Base-by-base conservation (phyloP, 176 grass and related monocot species). In the Ensete ventricosum region DNA sequence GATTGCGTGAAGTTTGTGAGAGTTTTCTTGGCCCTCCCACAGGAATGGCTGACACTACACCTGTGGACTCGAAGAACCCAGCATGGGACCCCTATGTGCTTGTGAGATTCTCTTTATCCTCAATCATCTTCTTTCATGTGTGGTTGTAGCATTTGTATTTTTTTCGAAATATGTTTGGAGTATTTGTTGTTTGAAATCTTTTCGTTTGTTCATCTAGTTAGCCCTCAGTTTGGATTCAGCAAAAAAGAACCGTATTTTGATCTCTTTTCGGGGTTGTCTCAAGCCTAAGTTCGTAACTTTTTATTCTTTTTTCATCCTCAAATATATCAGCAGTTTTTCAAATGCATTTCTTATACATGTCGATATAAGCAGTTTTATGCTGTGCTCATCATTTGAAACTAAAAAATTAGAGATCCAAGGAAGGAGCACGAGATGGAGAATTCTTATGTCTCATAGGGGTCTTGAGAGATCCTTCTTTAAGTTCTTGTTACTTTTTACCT, bases 1-100 rank as follows among this genome's bases (percentile, higher is more conserved):
- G 90, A 62, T 74, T 98, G 9, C 88, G 88, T 48, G 94, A 98
- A 80, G 74, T 98, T 53, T 98, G 94, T 17, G 90, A 91, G 69
- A 87, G 86, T 82, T 98, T 98, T 85, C 87, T 98, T 81, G 94
- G 90, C 53, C 90, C 90, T 78, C 88, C 90, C 0, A 53, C 83
- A 62, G 85, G 79, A 68, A 90, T 84, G 84, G 77, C 87, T 73
- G 80, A 77, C 70, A 70, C 21, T 72, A 59, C 73, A 22, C 71
- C 81, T 82, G 43, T 11, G 5, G 82, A 89, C 81, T 11, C 78
- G 14, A 80, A 85, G 67, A 91, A 82, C 66, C 82, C 72, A 11
- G 73, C 80, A 59, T 91, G 90, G 94, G 86, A 98, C 86, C 90
- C 86, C 64, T 77, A 76, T 78, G 84, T 98, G 48, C 94, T 98